A percentile compares a stretch with the other conserved stretches of the same genome.
Evolutionary conservation across 768 basidiomycete genomes (phyloP).

Genomic region (Agrocybe pediades): DNA sequence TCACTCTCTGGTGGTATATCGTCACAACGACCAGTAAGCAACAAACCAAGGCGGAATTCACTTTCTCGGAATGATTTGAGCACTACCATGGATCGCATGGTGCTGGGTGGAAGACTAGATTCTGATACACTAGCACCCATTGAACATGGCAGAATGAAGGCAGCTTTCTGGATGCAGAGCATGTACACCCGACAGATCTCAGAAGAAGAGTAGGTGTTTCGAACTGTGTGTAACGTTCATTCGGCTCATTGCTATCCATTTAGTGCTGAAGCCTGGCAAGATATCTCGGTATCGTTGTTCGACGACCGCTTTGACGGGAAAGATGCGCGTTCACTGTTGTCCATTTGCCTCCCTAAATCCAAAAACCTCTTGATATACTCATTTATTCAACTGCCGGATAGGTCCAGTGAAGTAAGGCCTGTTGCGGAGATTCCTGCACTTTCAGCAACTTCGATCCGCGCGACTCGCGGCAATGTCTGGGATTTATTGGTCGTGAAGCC

Average conservation of each 20-base stretch:
- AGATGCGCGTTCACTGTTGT: conserved; percentile 51
- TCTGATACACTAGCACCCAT: conserved; percentile 42
- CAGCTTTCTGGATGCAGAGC: conserved; percentile 73
- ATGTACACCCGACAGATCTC: conserved; percentile 51
- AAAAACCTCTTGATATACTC: conserved; percentile 48
- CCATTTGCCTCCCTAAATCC: conserved; percentile 53
- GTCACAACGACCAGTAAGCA: conserved; percentile 26
- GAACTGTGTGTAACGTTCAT: conserved; percentile 2
- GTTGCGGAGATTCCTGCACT: conserved; percentile 42
- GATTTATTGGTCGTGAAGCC: conserved; percentile 73
- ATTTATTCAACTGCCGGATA: conserved; percentile 44
- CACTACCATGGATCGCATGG: conserved; percentile 70
- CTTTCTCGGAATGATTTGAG: conserved; percentile 56
- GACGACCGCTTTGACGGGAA: conserved; percentile 67
- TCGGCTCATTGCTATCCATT: conserved; percentile 5
- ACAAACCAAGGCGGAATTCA: conserved; percentile 44
- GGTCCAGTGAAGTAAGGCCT: conserved; percentile 41
- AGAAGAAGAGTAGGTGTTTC: conserved; percentile 48
- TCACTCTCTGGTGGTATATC: conserved; percentile 38
- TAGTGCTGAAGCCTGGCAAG: conserved; percentile 44
- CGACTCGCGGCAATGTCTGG: conserved; percentile 61
- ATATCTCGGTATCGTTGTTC: conserved; percentile 60
- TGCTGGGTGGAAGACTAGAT: conserved; percentile 52
- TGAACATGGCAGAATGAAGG: conserved; percentile 68
- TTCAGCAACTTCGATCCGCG: conserved; percentile 58